Conservation (phyloP, 2,329 filamentous ascomycete genomes). For the Botryotinia calthae region DNA sequence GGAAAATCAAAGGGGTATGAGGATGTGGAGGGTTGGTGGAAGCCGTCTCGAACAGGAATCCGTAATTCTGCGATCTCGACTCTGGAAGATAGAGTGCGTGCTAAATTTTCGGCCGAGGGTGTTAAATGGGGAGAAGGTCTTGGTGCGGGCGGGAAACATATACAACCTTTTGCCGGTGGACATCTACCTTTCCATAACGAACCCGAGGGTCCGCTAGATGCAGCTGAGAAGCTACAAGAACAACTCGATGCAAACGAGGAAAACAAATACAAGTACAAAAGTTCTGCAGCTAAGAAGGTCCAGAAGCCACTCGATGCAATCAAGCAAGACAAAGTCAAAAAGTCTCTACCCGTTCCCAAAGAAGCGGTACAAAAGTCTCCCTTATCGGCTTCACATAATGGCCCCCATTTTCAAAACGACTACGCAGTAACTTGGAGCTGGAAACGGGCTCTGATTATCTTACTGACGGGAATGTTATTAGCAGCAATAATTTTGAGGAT, state of each 20-base stretch:
- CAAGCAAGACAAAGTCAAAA: background rate
- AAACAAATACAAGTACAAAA: background rate
- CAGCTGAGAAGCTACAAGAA: background rate
- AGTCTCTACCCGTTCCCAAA: background rate
- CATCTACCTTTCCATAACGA: background rate
- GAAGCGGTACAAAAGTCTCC: background rate
- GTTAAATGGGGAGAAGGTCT: background rate
- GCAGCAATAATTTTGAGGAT: background rate
- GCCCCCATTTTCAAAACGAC: background rate
- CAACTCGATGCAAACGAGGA: background rate
- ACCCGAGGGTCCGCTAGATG: background rate
- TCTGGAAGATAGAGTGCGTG: background rate
- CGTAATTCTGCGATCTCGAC: background rate
- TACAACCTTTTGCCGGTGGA: background rate
- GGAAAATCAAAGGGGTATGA: background rate
- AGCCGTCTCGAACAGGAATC: too few species aligned
- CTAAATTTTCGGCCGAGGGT: accelerated
- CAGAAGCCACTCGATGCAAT: background rate
- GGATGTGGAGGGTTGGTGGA: background rate
- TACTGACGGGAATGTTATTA: background rate
- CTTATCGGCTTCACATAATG: background rate
- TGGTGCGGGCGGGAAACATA: too few species aligned
- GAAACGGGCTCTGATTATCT: background rate
- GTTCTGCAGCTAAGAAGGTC: background rate
- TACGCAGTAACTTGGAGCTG: background rate